Base-by-base conservation (phyloP, 1,284 basidiomycete genomes). In the Marasmius fiardii region DNA sequence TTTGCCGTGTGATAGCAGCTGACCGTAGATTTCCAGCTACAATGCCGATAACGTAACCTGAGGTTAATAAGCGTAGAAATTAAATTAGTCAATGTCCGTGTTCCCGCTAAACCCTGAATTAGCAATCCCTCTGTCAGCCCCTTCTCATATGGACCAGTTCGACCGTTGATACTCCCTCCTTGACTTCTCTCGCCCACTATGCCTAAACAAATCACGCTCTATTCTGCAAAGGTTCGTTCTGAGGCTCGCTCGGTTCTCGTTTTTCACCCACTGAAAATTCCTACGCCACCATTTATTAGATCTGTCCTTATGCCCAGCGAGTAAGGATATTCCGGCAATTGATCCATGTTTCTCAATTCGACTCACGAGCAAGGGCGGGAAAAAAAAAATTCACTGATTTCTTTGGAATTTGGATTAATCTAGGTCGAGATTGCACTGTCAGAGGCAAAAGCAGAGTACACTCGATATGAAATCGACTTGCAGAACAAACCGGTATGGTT, bases 401-500 rank as follows among this genome's bases (percentile, higher is more conserved):
- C n/a, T n/a, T n/a, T n/a, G n/a, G n/a, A n/a, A n/a, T n/a, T n/a
- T n/a, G n/a, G n/a, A n/a, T n/a, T n/a, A n/a, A n/a, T n/a, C n/a
- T n/a, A 86, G 75, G 75, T 78, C 10, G 80, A 83, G 53, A 67
- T 89, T 16, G 83, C 86, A 0, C 75, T 88, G 14, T 70, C 74
- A 23, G 84, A 88, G 57, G 74, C 76, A 2, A 76, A 77, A 8
- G 74, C 78, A 1, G 64, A 75, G 0, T 81, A 73, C 63, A 78
- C 74, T 26, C 65, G 72, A 28, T 82, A 72, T 59, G 73, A 81
- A 59, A 79, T 88, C 55, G 79, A 88, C 61, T 67, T 87, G 28
- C 55, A 64, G 60, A 81, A 85, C 72, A 88, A 87, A 70, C 86
- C 86, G 0, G 74, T 73, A 50, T 85, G 84, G 85, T 86, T 83